These are phyloP conservation scores for Russula sp. DNA, from an alignment of 768 basidiomycete genomes.

Conservation along the genomic window DNA sequence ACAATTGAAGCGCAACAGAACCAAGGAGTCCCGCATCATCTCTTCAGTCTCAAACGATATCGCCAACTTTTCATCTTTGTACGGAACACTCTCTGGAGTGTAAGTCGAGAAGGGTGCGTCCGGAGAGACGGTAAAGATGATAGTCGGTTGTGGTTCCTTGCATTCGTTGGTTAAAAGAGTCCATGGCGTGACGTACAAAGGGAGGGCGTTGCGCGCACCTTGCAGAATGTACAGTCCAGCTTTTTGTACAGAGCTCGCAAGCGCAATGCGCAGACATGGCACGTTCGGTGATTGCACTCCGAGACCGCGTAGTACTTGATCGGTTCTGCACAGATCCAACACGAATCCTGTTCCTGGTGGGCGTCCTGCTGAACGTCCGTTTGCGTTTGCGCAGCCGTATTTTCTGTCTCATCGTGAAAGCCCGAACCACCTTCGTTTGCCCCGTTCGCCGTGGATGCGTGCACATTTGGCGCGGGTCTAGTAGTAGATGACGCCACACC, in stretches of 20 bases:
- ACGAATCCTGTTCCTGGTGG: slow-evolving; percentile 34
- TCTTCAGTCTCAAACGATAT: slow-evolving; percentile 85
- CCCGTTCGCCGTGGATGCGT: neutral
- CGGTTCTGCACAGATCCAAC: slow-evolving; percentile 94
- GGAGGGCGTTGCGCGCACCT: slow-evolving; percentile 41
- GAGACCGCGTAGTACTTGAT: slow-evolving; percentile 87
- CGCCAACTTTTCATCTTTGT: slow-evolving; percentile 64
- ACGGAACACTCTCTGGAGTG: slow-evolving; percentile 45
- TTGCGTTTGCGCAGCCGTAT: neutral
- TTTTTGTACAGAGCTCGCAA: slow-evolving; percentile 92
- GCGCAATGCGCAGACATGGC: slow-evolving; percentile 88
- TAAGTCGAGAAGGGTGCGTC: slow-evolving; percentile 57
- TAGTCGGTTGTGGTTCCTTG: slow-evolving; percentile 62
- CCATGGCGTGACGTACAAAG: neutral
- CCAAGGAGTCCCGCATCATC: slow-evolving; percentile 92
- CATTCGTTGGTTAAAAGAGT: neutral
- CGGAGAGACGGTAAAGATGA: slow-evolving; percentile 68
- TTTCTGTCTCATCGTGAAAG: neutral
- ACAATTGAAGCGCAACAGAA: slow-evolving; percentile 92
- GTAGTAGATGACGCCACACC: neutral
- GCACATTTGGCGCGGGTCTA: neutral
- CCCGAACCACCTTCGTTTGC: neutral
- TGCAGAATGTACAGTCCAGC: slow-evolving; percentile 91
- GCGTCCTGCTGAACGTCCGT: slow-evolving; percentile 1
- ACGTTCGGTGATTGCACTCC: slow-evolving; percentile 89